These are phyloP conservation scores for Mucor velutinosus DNA, from an alignment of 371 early-diverging fungal species.

Conservation along the genomic window DNA sequence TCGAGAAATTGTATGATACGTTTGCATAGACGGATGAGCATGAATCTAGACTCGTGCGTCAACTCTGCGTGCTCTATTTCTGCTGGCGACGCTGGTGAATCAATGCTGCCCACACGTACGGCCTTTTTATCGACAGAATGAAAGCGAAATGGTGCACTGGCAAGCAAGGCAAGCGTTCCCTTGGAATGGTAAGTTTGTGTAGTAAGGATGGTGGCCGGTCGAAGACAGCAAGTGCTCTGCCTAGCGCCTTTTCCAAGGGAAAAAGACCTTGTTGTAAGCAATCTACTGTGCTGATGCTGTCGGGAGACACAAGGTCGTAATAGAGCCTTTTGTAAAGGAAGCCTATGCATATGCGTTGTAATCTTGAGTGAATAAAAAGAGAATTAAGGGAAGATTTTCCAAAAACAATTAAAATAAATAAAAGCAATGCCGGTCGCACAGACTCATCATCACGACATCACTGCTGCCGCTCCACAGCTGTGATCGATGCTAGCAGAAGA, in stretches of 20 bases:
- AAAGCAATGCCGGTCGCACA: not conserved
- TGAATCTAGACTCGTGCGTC: conserved; percentile 16
- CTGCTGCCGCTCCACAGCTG: not conserved
- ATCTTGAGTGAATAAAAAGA: not conserved
- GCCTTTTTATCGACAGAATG: conserved; percentile 9
- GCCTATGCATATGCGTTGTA: not conserved
- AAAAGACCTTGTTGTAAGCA: not conserved
- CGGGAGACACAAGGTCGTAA: not conserved
- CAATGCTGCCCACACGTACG: not conserved
- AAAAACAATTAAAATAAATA: not conserved
- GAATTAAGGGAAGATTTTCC: too few relatives aligned
- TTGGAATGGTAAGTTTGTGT: not conserved
- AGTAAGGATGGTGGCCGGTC: not conserved
- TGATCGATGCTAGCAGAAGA: too few relatives aligned
- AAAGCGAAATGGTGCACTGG: not conserved
- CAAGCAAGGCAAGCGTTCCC: not conserved
- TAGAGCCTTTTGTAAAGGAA: conserved; percentile 1
- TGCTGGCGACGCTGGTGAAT: conserved; percentile 25
- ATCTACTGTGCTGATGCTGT: not conserved
- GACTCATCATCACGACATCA: not conserved
- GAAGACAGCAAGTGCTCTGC: not conserved
- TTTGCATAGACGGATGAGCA: conserved; percentile 23
- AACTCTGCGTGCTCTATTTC: conserved; percentile 29
- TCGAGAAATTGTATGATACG: conserved; percentile 40
- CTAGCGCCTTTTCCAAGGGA: not conserved